A percentile compares a stretch with the other conserved stretches of the same genome.
These are phyloP conservation scores for Podospora pseudopauciseta DNA, from an alignment of 495 filamentous ascomycete genomes.

Conservation along the genomic window DNA sequence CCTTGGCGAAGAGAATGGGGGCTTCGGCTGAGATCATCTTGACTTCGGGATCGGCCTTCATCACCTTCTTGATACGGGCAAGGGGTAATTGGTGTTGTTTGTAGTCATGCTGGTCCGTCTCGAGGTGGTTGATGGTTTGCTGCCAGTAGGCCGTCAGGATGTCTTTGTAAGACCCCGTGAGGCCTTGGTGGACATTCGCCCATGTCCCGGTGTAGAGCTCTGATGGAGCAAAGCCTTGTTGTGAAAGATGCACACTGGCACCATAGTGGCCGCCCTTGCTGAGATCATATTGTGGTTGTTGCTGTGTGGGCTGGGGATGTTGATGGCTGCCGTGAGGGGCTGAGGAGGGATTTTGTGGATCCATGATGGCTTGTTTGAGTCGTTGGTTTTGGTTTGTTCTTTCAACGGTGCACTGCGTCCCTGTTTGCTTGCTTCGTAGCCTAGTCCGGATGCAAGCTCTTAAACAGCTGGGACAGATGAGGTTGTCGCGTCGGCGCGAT, in stretches of 20 bases:
- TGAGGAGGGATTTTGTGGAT: slow-evolving; percentile 44
- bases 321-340: slow-evolving; percentile 29
- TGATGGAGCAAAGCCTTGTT: slow-evolving; percentile 76
- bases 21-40: slow-evolving; percentile 99
- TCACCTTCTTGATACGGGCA: slow-evolving; percentile 98
- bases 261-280: slow-evolving; percentile 85
- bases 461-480: background rate
- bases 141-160: slow-evolving; percentile 99
- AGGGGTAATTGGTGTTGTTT: slow-evolving; percentile 94
- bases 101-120: slow-evolving; percentile 94
- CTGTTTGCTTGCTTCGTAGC: background rate
- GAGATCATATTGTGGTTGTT: slow-evolving; percentile 67
- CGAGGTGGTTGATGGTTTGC: slow-evolving; percentile 90
- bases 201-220: slow-evolving; percentile 91
- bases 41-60: slow-evolving; percentile 98
- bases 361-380: slow-evolving; percentile 35
- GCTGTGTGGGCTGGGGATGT: slow-evolving; percentile 1
- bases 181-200: slow-evolving; percentile 96
- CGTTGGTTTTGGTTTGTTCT: background rate
- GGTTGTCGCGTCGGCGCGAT: background rate
- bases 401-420: slow-evolving; percentile 2
- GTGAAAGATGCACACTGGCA: slow-evolving; percentile 64
- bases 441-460: background rate
- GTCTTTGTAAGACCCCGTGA: slow-evolving; percentile 88
- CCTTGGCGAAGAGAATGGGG: slow-evolving; percentile 96